A percentile compares a stretch with the other conserved stretches of the same genome.
These are phyloP conservation scores for Phytophthora nicotianae DNA, from an alignment of 352 stramenopile genomes.

Conservation along the genomic window DNA sequence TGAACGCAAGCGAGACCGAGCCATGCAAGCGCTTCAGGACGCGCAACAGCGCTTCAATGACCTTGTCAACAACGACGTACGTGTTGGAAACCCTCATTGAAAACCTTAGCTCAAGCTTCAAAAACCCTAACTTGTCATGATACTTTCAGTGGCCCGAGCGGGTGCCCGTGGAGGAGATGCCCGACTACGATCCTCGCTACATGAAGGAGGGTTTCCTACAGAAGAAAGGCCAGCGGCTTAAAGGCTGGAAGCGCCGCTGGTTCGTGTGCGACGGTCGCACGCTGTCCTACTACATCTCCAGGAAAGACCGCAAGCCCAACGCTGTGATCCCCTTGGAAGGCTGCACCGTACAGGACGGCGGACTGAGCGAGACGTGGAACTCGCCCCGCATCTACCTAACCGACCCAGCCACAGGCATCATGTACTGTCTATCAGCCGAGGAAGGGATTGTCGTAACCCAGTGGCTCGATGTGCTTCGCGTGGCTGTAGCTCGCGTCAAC, in stretches of 20 bases:
- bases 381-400: conserved; percentile 87
- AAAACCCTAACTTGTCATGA: conserved; percentile 8
- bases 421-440: conserved; percentile 85
- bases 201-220: conserved; percentile 88
- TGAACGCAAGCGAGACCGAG: conserved; percentile 57
- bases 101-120: neutral
- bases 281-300: conserved; percentile 84
- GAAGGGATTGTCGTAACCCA: conserved; percentile 70
- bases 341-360: conserved; percentile 82
- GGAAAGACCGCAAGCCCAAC: conserved; percentile 83
- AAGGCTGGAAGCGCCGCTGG: conserved; percentile 85
- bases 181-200: conserved; percentile 59
- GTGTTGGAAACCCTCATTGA: conserved; percentile 16
- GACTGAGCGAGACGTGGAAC: conserved; percentile 86
- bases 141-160: conserved; percentile 55
- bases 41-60: conserved; percentile 82
- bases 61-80: conserved; percentile 74
- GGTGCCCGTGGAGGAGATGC: conserved; percentile 55
- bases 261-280: conserved; percentile 86
- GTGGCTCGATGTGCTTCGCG: conserved; percentile 73
- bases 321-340: conserved; percentile 80
- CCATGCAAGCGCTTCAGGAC: conserved; percentile 79
- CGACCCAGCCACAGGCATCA: conserved; percentile 69
- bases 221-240: conserved; percentile 85
- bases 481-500: conserved; percentile 50